These are phyloP conservation scores for Jatropha podagrica DNA, from an alignment of 441 rosid species.

Conservation along the genomic window DNA sequence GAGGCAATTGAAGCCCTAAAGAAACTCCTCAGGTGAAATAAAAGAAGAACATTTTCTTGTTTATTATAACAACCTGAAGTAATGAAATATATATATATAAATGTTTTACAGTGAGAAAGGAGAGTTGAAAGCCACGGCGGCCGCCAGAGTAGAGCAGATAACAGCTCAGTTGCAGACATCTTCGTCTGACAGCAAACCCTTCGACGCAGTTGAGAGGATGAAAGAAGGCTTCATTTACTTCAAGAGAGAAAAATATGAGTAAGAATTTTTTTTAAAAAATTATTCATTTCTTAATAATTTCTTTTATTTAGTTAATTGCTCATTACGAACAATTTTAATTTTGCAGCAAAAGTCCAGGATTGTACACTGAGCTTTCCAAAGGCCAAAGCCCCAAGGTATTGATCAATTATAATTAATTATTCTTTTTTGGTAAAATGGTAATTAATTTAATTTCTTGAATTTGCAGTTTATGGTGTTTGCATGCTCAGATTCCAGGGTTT, in stretches of 20 bases:
- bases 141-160: conserved; percentile 72
- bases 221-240: conserved; percentile 78
- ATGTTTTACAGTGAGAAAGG: conserved; percentile 65
- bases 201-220: conserved; percentile 56
- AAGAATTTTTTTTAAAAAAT: neutral
- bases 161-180: conserved; percentile 55
- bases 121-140: conserved; percentile 68
- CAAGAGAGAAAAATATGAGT: conserved; percentile 95
- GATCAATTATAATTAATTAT: neutral
- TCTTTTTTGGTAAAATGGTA: neutral
- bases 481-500: conserved; percentile 95
- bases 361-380: conserved; percentile 73
- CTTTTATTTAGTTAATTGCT: no score
- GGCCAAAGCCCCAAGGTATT: conserved; percentile 94
- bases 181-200: conserved; percentile 36
- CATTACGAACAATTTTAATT: neutral
- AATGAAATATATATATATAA: no score
- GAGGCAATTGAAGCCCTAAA: conserved; percentile 86
- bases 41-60: neutral
- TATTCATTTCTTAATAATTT: neutral
- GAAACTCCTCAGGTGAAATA: conserved; percentile 65
- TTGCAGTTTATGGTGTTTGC: conserved; percentile 95
- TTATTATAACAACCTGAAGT: no score
- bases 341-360: conserved; percentile 66
- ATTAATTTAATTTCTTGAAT: neutral